Conservation (phyloP, 2,329 filamentous ascomycete species). For the Talaromyces rugulosus region DNA sequence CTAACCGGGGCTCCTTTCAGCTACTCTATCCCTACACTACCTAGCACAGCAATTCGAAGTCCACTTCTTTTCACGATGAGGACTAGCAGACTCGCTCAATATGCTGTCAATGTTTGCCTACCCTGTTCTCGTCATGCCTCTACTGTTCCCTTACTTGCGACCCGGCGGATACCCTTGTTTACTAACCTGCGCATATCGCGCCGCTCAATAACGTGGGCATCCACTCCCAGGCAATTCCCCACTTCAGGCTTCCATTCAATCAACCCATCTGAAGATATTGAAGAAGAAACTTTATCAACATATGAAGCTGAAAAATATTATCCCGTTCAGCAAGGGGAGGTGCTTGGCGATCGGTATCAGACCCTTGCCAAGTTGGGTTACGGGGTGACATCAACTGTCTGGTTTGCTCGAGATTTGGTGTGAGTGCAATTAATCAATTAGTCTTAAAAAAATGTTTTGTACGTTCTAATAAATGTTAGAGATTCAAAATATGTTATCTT, state of each 20-base stretch:
- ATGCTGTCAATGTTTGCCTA: no score
- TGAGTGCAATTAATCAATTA: neutral
- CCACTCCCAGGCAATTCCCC: neutral
- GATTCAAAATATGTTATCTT: constrained; percentile 18
- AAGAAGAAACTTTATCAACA: neutral
- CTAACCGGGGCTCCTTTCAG: no score
- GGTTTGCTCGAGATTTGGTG: constrained; percentile 25
- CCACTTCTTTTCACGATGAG: no score
- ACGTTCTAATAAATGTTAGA: neutral
- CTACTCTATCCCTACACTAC: no score
- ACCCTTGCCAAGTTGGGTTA: constrained; percentile 33
- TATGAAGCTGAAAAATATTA: constrained; percentile 15
- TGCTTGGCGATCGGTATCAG: constrained; percentile 27
- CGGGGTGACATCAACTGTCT: constrained; percentile 32
- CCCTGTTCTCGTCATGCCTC: no score
- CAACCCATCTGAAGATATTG: neutral
- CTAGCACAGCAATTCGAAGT: no score
- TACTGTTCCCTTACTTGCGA: no score
- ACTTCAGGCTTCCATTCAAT: neutral
- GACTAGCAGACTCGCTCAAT: no score
- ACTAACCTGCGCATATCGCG: no score
- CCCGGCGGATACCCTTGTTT: no score
- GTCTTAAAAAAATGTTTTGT: no score
- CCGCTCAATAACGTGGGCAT: no score
- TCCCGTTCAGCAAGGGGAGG: constrained; percentile 26